Evolutionary conservation across 108 stramenopile genomes (phyloP), one percentile per base, ranked within the genome.

Genomic region (Cylindrotheca closterium): DNA sequence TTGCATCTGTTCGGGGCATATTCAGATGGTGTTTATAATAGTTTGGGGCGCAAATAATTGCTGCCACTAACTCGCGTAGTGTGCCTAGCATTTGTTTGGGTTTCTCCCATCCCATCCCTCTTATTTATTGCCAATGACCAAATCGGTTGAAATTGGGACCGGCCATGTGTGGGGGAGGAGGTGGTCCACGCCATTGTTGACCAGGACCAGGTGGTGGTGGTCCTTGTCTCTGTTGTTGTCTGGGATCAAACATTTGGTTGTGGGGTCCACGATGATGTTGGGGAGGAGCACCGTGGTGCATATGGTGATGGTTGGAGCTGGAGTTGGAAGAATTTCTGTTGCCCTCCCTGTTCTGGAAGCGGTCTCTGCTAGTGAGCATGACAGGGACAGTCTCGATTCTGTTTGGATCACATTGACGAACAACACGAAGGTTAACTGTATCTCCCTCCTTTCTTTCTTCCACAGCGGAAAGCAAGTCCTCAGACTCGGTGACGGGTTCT

Each of bases 381-480:
- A 63, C 70, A 23, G 19, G 27, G 23, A 71, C 30, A 2, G 31
- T 60, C 55, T 71, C 54, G 2, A 45, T 25, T 17, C 30, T 8
- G 4, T 24, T 23, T 19, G 70, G 60, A 63, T 71, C 61, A 57
- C 70, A 71, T 24, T 53, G 31, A n/a, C 71, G 34, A 8, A 55
- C 60, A 7, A 92, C 85, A 0, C 69, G 79, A 21, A 96, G 61
- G n/a, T 48, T 67, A 1, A 94, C 84, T 21, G 55, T 57, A 51
- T 94, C 92, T 18, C 93, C 92, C 2, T 87, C 87, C 59, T 85
- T 46, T 45, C 70, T 76, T 27, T 84, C 67, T 61, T 96, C 95
- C 18, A 96, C 67, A 21, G 74, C 82, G 30, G 83, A 67, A 17
- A 88, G 68, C 54, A 88, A 74, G 71, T 88, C 87, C 48, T 88